Evolutionary conservation across 345 rosid genomes (phyloP).

Genomic region (Aurinia saxatilis): DNA sequence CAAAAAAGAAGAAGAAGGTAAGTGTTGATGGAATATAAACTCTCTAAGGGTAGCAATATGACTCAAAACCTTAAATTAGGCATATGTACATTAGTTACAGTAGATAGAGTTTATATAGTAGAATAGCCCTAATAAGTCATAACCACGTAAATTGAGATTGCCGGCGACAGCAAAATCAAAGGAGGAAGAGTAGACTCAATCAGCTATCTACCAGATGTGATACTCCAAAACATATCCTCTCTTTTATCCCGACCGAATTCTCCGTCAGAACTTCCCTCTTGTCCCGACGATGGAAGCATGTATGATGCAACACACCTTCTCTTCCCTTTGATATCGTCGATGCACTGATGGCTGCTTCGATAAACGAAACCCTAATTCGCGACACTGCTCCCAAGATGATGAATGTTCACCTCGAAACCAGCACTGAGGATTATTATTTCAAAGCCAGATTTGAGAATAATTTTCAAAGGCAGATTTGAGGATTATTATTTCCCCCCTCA

Average conservation of each 20-base stretch:
- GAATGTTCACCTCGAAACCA: neutral
- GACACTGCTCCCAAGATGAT: neutral
- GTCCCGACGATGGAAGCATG: neutral
- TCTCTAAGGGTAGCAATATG: no score
- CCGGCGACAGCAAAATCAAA: no score
- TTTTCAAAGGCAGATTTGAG: no score
- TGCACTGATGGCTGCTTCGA: neutral
- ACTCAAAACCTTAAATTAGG: no score
- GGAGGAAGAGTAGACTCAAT: neutral
- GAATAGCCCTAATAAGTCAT: no score
- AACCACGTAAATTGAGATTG: no score
- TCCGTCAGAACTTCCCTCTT: neutral
- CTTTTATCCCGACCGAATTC: neutral
- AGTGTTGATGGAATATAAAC: no score
- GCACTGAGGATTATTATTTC: neutral
- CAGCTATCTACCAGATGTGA: neutral
- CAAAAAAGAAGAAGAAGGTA: no score
- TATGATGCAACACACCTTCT: neutral
- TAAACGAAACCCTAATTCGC: neutral
- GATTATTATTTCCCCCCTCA: no score
- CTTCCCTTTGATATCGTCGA: neutral
- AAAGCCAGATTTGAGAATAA: no score
- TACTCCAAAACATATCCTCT: slow-evolving; percentile 1
- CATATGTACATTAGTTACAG: no score
- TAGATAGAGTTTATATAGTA: no score